phyloP scores from a whole-genome alignment of 805 yeast species.

The Wickerhamiella azymoides region DNA sequence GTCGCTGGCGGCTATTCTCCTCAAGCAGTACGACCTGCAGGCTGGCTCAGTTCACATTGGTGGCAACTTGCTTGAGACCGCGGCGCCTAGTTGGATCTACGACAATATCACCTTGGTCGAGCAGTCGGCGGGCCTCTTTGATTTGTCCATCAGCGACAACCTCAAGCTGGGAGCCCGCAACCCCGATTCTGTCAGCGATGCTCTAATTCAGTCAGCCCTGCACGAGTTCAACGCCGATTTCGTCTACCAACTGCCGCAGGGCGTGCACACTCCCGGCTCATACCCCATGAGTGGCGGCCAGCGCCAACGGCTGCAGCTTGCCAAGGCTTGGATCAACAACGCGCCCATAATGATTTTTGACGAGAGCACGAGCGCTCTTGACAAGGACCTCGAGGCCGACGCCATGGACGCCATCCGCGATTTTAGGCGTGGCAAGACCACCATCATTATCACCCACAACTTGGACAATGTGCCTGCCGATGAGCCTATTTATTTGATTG shows the following conservation, averaged over 20 bases:
- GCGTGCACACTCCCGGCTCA: constrained; percentile 37
- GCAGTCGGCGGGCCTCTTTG: constrained; percentile 54
- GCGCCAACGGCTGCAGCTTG: constrained; percentile 67
- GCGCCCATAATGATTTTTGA: constrained; percentile 69
- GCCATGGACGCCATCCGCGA: constrained; percentile 38
- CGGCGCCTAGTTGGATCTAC: constrained; percentile 40
- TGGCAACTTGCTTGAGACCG: constrained; percentile 31
- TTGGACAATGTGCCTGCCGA: constrained; percentile 37
- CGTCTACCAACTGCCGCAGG: constrained; percentile 36
- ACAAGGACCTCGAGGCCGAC: constrained; percentile 32
- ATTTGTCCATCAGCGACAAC: constrained; percentile 49
- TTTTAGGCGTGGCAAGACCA: constrained; percentile 58
- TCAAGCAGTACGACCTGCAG: constrained; percentile 40
- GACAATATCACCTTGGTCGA: constrained; percentile 59
- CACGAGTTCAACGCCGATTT: constrained; percentile 39
- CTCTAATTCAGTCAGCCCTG: constrained; percentile 32
- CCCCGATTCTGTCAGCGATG: constrained; percentile 18
- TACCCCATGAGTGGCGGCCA: constrained; percentile 74
- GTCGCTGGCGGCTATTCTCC: constrained; percentile 49
- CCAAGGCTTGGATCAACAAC: constrained; percentile 65
- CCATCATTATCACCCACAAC: constrained; percentile 75
- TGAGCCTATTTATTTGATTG: constrained; percentile 49
- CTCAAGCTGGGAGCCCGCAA: constrained; percentile 36
- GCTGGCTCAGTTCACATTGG: constrained; percentile 49
- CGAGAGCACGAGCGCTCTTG: constrained; percentile 78